Evolutionary conservation across 2,329 filamentous ascomycete species (phyloP), one percentile per base, ranked within the genome.

Genomic region (Aspergillus sp.): DNA sequence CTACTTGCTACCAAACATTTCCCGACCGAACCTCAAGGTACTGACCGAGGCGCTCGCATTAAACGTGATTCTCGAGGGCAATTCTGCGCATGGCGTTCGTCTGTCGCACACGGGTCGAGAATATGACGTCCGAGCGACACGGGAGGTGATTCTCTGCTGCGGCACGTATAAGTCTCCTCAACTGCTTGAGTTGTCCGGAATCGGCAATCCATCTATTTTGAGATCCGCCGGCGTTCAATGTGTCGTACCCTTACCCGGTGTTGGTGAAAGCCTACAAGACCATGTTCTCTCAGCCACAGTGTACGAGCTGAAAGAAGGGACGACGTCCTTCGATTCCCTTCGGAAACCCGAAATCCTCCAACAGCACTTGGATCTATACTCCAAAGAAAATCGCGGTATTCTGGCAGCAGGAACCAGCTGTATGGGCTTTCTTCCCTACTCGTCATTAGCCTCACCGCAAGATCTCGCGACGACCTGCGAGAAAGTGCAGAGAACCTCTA

Each of bases 181-280:
- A 71, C 75, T 85, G 16, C 79, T 84, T n/a, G 85, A 88, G 62
- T 76, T 87, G 2, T 87, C 85, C 0, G 86, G 86, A 0, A 78
- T 89, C 20, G 86, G 86, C 3, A 75, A 78, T 49, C 71, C 75
- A 3, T 67, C 71, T 1, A 66, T 82, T 9, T 71, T 84, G 3
- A 60, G 70, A 12, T 63, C 65, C 0, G 75, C 75, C 2, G 75
- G 74, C 0, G 73, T 83, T 7, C 61, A 73, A 12, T 71, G 75
- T 31, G 76, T 75, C 47, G 73, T 82, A 9, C 67, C 74, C 39
- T 78, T 78, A 55, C 71, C 75, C 2, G 76, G 73, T 7, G 78
- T 83, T 4, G 81, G 81, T 11, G 75, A 76, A 20, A 81, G 81
- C 56, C 73, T 82, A 58, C 80, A 82, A 62, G 80, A 82, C 56